Conservation (phyloP, 129 eudicot genomes). For the Saposhnikovia divaricata region DNA sequence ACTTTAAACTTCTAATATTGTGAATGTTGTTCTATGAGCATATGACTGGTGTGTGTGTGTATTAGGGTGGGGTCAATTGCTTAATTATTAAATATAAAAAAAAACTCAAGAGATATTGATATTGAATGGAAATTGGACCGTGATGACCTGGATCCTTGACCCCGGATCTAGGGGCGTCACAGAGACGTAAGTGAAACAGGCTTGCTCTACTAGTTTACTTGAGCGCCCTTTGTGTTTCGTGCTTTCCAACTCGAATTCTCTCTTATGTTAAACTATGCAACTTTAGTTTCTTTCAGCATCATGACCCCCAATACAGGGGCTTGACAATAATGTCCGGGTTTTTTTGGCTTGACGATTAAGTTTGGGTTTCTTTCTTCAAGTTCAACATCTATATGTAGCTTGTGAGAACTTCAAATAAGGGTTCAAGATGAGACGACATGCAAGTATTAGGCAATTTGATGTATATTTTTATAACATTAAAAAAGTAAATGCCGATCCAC, state of each 20-base stretch:
- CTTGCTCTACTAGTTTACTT: neutral
- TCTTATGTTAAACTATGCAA: neutral
- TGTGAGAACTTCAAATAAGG: neutral
- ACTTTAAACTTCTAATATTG: too few relatives aligned
- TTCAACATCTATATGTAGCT: neutral
- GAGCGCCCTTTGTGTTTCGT: too few relatives aligned
- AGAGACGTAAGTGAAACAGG: conserved; percentile 54
- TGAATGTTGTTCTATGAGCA: too few relatives aligned
- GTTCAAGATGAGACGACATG: too few relatives aligned
- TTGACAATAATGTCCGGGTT: neutral
- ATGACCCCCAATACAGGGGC: neutral
- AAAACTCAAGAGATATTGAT: too few relatives aligned
- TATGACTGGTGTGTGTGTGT: too few relatives aligned
- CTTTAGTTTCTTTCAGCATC: neutral
- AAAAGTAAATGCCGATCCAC: neutral
- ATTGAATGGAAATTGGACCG: too few relatives aligned
- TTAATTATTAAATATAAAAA: too few relatives aligned
- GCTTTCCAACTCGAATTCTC: neutral
- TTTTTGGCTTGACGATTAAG: too few relatives aligned
- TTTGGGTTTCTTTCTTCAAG: neutral
- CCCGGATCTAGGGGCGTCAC: too few relatives aligned
- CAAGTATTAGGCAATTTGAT: neutral
- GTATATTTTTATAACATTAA: neutral
- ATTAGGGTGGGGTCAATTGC: too few relatives aligned
- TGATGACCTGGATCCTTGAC: too few relatives aligned